Base-by-base conservation (phyloP, 129 eudicot genomes). In the Pulicaria dysenterica region DNA sequence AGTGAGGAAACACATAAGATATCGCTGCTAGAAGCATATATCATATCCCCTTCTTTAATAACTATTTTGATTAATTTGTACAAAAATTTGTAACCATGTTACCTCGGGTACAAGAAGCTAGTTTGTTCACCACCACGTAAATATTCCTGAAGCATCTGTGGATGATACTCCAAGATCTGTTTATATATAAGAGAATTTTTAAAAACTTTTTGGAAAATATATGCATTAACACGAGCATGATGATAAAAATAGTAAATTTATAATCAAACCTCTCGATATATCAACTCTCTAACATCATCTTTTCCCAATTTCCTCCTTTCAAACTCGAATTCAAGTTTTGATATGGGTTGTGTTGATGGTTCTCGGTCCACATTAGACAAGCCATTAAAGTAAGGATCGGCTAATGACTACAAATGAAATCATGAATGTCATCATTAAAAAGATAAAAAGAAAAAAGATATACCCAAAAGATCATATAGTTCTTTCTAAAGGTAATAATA, bases 41-140 rank as follows among this genome's bases (percentile, higher is more conserved):
- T 24, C 31, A 0, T 24, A 24, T 24, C 31, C 31, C 31, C 31
- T 24, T 24, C 31, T 42, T 37, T 13, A 12, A 64, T 5, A 4
- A 43, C 15, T 60, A 40, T 7, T 13, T 36, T 11, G 36, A 58
- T 12, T 12, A 47, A 42, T 5, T 14, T 48, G 2, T 34, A 67
- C 44, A 39, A 69, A 17, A 14, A 24, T 24, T 24, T 2, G 31
- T 24, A 24, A 24, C 31, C 53, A 72, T 53, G 68, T 77, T 56
- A 93, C 98, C 98, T 93, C 45, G 98, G 98, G 88, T 93, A 93
- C 96, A 93, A 85, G 80, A 93, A 93, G 87, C 98, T 89, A 71
- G 95, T 93, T 67, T 87, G 96, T 45, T 93, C 96, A 68, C 87
- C 92, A 67, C 96, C 98, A 39, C 92, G 89, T 60, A 83, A 80